phyloP scores from a whole-genome alignment of 2,329 filamentous ascomycete genomes.

The Microcyclosporella mali region DNA sequence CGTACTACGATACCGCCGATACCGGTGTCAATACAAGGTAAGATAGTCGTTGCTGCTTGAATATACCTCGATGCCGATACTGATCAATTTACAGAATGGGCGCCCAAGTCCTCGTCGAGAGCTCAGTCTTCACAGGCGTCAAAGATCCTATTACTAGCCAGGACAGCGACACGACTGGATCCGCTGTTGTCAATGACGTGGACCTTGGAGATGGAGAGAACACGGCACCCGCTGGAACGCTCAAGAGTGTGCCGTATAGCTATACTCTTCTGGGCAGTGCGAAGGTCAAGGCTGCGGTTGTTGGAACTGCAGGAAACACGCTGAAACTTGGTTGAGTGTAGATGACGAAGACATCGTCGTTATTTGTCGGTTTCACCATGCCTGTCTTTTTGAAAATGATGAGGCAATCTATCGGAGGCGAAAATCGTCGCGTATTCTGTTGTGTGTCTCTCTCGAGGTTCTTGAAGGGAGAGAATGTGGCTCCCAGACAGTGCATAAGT shows the following conservation, averaged over 20 bases:
- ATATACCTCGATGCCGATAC: too few relatives aligned
- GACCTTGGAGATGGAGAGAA: slow-evolving; percentile 34
- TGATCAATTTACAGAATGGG: slow-evolving; percentile 27
- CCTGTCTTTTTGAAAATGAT: too few relatives aligned
- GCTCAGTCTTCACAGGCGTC: slow-evolving; percentile 33
- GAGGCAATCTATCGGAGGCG: too few relatives aligned
- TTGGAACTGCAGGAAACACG: slow-evolving; percentile 36
- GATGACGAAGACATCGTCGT: too few relatives aligned
- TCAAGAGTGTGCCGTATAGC: slow-evolving; percentile 33
- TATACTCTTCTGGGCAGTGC: slow-evolving; percentile 30
- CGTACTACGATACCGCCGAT: slow-evolving; percentile 38
- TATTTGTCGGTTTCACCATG: too few relatives aligned
- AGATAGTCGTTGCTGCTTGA: too few relatives aligned
- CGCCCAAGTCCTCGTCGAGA: slow-evolving; percentile 40
- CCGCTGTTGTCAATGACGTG: slow-evolving; percentile 34
- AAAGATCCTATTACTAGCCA: slow-evolving; percentile 33
- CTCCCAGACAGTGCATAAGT: too few relatives aligned
- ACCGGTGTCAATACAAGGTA: slow-evolving; percentile 36
- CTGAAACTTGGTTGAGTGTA: slow-evolving; percentile 26
- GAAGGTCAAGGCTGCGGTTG: slow-evolving; percentile 35
- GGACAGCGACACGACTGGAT: slow-evolving; percentile 30
- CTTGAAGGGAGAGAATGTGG: too few relatives aligned
- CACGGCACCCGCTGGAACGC: slow-evolving; percentile 29
- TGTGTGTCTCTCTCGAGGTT: too few relatives aligned
- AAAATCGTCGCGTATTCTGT: too few relatives aligned